Evolutionary conservation across 345 rosid genomes (phyloP), one percentile per base, ranked within the genome.

Genomic region (Cardamine chenopodiifolia): DNA sequence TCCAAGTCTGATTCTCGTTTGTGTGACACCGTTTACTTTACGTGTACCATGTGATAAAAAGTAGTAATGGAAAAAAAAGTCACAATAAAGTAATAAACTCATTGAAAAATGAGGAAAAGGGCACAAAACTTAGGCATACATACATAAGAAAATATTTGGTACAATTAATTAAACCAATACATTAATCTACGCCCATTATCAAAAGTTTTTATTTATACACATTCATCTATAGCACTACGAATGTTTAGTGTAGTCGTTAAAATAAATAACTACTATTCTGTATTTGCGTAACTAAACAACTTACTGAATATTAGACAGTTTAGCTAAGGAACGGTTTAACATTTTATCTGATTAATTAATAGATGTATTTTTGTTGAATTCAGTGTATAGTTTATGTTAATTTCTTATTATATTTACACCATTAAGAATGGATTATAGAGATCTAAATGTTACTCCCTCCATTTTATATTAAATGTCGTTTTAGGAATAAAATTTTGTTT

Each of bases 41-140:
- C 78, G 66, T 73, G 78, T 68, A 44, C 34, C 73, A 57, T 69
- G 73, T 69, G 73, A 56, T 44, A 32, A 20, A 64, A 64, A 25
- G 72, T 23, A 2, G 22, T 3, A 1, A 55, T 20, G 65, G n/a
- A 34, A 31, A 57, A 25, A 42, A 1, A 13, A 59, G 2, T 34
- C 28, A 19, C 47, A 11, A 59, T 44, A 45, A 45, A 45, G 49
- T 45, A 2, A n/a, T 6, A 45, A n/a, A 45, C 19, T 40, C 17
- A 14, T 5, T 40, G 17, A 40, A 40, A 40, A 13, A 13, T 14
- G 47, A 14, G 47, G 5, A 40, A 12, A 40, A 40, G 0, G 0
- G 40, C 7, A 13, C 45, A 13, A 40, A 40, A 14, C n/a, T 4
- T 40, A 40, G 45, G 5, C 45, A 40, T 39, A 40, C 2, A 1